Evolutionary conservation across 139 green algal genomes (phyloP), one percentile per base, ranked within the genome.

Genomic region (Gonium pectorale): DNA sequence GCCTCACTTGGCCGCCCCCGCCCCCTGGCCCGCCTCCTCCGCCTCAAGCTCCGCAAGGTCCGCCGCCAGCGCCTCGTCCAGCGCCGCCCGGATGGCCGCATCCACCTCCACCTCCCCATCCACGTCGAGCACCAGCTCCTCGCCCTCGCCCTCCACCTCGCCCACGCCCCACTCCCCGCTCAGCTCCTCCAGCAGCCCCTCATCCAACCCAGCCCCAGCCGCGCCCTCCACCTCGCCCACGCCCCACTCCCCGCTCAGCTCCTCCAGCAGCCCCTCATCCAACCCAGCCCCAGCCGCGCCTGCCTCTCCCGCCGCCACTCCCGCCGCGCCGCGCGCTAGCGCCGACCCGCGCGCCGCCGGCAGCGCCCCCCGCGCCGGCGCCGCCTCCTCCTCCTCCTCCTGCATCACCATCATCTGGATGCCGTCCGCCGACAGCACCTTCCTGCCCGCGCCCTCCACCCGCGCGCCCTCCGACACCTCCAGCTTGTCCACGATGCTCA

Each of bases 401-500:
- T 75, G 44, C 44, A 77, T 26, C 46, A 77, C 64, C 64, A 44
- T 41, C 35, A 77, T 1, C 49, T 44, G 13, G 22, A 85, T 33
- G 21, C 79, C 79, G 33, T 85, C 79, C 49, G 51, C 2, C 64
- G 33, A 78, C 4, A 67, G 2, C 7, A 85, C 49, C 79, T 56
- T 13, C 8, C 17, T 43, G 40, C 15, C 68, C 3, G 8, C 7
- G 35, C 24, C 51, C 35, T 1, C 46, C 22, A 26, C 75, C 17
- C 21, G 60, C 27, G 44, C 17, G 38, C 26, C 70, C 46, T 79
- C 43, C 41, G 77, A 72, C n/a, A 85, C 64, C 79, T 85, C 64
- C 64, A 85, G 43, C 33, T n/a, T n/a, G 51, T 85, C 79, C 46
- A 85, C 79, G 37, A 85, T 85, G 35, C 77, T 46, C 64, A 85